Evolutionary conservation across 805 yeast genomes (phyloP).

Genomic region (Myxozyma lipomycoides): DNA sequence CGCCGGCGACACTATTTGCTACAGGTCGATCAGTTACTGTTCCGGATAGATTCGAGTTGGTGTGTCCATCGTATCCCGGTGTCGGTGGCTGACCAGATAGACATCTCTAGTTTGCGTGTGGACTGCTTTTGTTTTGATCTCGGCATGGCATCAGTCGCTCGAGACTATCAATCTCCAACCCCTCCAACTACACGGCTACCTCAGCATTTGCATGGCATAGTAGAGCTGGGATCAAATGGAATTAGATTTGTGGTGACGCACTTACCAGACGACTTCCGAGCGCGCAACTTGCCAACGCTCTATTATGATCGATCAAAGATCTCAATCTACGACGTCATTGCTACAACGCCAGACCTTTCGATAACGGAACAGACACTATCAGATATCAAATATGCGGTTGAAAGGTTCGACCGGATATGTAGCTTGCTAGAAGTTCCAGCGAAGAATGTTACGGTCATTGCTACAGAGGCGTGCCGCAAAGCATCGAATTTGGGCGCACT

Average conservation of each 20-base stretch:
- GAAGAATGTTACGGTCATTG: slow-evolving; percentile 58
- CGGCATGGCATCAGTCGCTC: no score
- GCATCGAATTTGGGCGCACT: slow-evolving; percentile 62
- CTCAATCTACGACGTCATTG: slow-evolving; percentile 55
- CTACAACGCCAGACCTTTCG: slow-evolving; percentile 7
- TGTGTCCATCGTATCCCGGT: no score
- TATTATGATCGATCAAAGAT: slow-evolving; percentile 71
- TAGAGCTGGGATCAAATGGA: slow-evolving; percentile 75
- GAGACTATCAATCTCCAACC: no score
- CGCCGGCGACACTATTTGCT: no score
- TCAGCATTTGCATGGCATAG: slow-evolving; percentile 46
- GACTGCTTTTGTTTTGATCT: no score
- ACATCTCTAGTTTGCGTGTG: no score
- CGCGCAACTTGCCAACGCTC: slow-evolving; percentile 72
- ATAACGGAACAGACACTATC: slow-evolving; percentile 46
- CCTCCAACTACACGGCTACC: neutral
- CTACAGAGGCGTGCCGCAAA: slow-evolving; percentile 70
- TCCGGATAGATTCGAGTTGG: no score
- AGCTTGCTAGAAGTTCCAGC: slow-evolving; percentile 66
- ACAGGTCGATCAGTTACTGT: no score
- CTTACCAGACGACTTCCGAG: slow-evolving; percentile 56
- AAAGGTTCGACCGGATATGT: slow-evolving; percentile 64
- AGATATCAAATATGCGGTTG: slow-evolving; percentile 61
- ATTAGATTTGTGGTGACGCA: slow-evolving; percentile 70
- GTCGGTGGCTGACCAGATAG: no score